Evolutionary conservation across 257 asterid species (phyloP), one percentile per base, ranked within the genome.

Genomic region (Nemophila menziesii): DNA sequence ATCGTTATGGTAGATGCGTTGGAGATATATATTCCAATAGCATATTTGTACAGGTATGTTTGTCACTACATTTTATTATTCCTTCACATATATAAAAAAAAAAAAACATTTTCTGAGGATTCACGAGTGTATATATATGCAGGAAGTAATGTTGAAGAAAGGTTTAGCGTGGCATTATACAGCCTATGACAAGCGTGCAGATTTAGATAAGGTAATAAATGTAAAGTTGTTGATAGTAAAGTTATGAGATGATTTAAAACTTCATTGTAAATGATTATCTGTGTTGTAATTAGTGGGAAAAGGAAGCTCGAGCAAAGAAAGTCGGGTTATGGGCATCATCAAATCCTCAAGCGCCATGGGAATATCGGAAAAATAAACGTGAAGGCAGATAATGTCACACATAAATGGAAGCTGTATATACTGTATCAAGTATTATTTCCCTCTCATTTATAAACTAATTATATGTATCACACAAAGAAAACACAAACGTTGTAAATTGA

Each of bases 281-380:
- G 52, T 47, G 22, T 8, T 18, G 18, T 3, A 11, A 13, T 66
- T 18, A 90, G 99, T 90, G 94, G 94, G 94, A 90, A 62, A 77
- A 58, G 47, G 94, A 77, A 50, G 94, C 96, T 16, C 68, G 84
- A 41, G 87, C 83, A 8, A 90, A 85, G 46, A 63, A 77, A 16
- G 44, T 77, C 8, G 99, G 99, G 5, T 37, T 82, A 43, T 90
- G 99, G 94, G 71, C 92, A 0, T 44, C 79, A 11, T 21, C 65
- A 1, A 82, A 90, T 56, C 99, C 99, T n/a, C 89, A 85, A 60
- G 85, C 65, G 96, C 99, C 99, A 48, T 85, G 94, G 99, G 94
- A 90, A 49, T 85, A 96, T 94, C 79, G 99, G 38, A 90, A 79
- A 67, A 66, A 82, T 48, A 63, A 65, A 54, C 96, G 99, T 11